phyloP scores from a whole-genome alignment of 208 protist species.

The Trypanosomatidae sp. region DNA sequence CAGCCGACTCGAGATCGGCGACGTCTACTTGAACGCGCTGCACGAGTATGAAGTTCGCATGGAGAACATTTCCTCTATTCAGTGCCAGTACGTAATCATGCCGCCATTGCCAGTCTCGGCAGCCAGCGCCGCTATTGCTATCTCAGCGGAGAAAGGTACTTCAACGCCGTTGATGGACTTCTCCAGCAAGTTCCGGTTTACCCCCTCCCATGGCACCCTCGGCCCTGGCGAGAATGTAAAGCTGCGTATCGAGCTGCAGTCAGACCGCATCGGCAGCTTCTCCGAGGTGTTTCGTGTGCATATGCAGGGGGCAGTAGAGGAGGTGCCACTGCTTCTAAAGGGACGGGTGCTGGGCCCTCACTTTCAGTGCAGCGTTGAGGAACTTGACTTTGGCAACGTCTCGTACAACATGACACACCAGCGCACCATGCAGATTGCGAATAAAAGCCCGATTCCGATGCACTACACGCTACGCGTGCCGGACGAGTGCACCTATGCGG shows the following conservation, averaged over 20 bases:
- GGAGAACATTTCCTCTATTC: conserved; percentile 91
- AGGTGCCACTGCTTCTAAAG: conserved; percentile 81
- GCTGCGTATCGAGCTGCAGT: conserved; percentile 79
- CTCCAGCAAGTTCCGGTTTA: conserved; percentile 76
- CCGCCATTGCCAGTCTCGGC: conserved; percentile 18
- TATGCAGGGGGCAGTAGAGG: conserved; percentile 76
- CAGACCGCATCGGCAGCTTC: conserved; percentile 90
- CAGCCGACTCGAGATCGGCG: conserved; percentile 88
- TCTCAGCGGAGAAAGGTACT: not conserved
- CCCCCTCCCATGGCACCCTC: conserved; percentile 71
- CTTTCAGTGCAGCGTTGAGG: conserved; percentile 91
- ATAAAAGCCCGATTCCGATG: conserved; percentile 96
- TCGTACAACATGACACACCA: conserved; percentile 91
- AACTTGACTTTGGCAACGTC: conserved; percentile 94
- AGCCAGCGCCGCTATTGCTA: not conserved
- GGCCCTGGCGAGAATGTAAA: conserved; percentile 56
- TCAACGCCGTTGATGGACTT: conserved; percentile 11
- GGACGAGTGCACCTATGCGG: conserved; percentile 42
- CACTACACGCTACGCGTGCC: conserved; percentile 82
- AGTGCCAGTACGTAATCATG: conserved; percentile 85
- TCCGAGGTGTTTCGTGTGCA: conserved; percentile 89
- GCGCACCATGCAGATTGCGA: conserved; percentile 76
- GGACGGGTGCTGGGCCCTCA: conserved; percentile 93
- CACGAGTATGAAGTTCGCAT: conserved; percentile 92
- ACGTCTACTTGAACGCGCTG: conserved; percentile 94